phyloP scores from a whole-genome alignment of 1,284 basidiomycete species.

The Ceratobasidium sp. region DNA sequence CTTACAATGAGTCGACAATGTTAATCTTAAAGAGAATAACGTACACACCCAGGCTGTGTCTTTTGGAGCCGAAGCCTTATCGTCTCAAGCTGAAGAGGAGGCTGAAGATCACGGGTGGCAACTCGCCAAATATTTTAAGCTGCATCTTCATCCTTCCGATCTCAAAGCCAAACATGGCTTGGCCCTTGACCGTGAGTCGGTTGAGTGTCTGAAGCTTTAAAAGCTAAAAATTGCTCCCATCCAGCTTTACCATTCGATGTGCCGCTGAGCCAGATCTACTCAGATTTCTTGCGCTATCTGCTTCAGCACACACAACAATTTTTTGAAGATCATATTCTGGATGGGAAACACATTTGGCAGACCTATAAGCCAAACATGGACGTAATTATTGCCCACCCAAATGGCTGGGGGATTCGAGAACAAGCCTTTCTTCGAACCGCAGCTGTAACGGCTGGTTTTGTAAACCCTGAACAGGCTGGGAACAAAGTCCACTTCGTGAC shows the following conservation, averaged over 20 bases:
- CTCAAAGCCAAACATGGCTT: conserved; percentile 8
- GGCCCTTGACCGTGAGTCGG: not conserved
- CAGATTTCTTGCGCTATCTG: conserved; percentile 36
- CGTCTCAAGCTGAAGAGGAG: conserved; percentile 4
- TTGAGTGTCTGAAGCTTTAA: not conserved
- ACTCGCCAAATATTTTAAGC: conserved; percentile 45
- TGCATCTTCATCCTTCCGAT: conserved; percentile 41
- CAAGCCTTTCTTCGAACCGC: conserved; percentile 32
- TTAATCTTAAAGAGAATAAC: not conserved
- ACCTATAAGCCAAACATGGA: conserved; percentile 8
- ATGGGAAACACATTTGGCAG: conserved; percentile 26
- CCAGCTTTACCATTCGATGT: conserved; percentile 13
- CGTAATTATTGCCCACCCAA: conserved; percentile 39
- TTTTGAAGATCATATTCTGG: conserved; percentile 32
- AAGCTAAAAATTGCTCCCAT: not conserved
- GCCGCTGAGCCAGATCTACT: conserved; percentile 22
- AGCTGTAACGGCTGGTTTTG: not conserved
- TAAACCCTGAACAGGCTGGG: not conserved
- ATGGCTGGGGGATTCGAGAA: conserved; percentile 41
- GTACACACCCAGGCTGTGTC: conserved; percentile 19
- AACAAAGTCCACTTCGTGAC: conserved; percentile 6
- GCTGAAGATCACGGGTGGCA: conserved; percentile 40
- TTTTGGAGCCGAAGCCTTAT: conserved; percentile 43
- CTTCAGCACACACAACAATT: conserved; percentile 32
- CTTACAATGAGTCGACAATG: not conserved